These are phyloP conservation scores for Aspergillus quadricinctus DNA, from an alignment of 2,329 filamentous ascomycete genomes.

Conservation along the genomic window DNA sequence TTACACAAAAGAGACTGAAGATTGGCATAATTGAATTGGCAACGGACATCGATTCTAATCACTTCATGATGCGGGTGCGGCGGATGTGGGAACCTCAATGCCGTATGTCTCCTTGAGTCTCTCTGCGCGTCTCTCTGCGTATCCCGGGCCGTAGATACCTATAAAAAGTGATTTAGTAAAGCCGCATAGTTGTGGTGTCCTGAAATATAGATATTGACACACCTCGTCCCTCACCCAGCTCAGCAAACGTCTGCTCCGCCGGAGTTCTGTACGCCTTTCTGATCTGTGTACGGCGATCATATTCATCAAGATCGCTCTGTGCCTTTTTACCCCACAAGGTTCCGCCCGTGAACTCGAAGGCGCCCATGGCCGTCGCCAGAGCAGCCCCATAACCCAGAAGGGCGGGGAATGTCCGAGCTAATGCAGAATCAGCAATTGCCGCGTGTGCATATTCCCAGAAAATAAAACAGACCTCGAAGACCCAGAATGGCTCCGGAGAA, in stretches of 20 bases:
- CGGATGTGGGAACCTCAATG: constrained; percentile 69
- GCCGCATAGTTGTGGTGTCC: neutral
- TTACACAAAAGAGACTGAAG: constrained; percentile 24
- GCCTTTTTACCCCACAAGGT: constrained; percentile 52
- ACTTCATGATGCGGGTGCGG: constrained; percentile 37
- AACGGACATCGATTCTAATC: constrained; percentile 18
- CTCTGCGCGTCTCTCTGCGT: constrained; percentile 76
- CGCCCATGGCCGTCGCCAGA: constrained; percentile 55
- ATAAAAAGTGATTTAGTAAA: constrained; percentile 12
- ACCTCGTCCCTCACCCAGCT: constrained; percentile 87
- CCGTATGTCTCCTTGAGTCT: constrained; percentile 84
- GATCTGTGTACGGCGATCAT: constrained; percentile 68
- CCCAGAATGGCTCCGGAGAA: constrained; percentile 69
- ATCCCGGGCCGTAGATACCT: constrained; percentile 79
- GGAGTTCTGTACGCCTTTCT: constrained; percentile 71
- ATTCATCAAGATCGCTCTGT: constrained; percentile 64
- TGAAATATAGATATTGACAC: constrained; percentile 28
- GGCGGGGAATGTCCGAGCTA: constrained; percentile 63
- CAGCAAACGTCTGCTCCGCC: constrained; percentile 71
- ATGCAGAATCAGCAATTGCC: constrained; percentile 1
- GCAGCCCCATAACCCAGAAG: constrained; percentile 64
- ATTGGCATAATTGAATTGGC: constrained; percentile 15
- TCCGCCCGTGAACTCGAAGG: constrained; percentile 66
- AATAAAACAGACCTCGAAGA: constrained; percentile 57
- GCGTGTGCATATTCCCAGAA: constrained; percentile 7